Percentiles rank a stretch among this genome's conserved stretches.
Evolutionary conservation across 2,329 filamentous ascomycete species (phyloP).

Genomic region (Sphaerulina populicola): DNA sequence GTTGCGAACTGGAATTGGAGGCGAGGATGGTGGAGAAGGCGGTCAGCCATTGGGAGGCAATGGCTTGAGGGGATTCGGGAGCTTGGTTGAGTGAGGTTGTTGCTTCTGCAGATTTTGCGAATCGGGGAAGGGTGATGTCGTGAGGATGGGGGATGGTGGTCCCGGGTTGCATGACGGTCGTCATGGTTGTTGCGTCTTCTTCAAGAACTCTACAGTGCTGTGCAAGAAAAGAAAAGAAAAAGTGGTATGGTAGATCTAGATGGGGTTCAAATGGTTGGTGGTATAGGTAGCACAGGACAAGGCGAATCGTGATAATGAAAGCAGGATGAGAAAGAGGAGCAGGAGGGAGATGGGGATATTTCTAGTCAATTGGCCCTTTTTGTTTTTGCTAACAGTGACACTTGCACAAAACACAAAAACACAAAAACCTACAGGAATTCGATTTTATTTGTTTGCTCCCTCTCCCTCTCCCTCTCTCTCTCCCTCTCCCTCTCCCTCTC

Average conservation of each 20-base stretch:
- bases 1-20: constrained; percentile 15
- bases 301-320: no score
- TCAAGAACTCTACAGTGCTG: not conserved
- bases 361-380: no score
- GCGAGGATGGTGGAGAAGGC: constrained; percentile 24
- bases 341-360: no score
- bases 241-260: not conserved
- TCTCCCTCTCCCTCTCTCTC: no score
- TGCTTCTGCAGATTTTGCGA: not conserved
- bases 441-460: no score
- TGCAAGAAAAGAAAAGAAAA: not conserved
- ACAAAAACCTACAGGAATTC: no score
- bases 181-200: not conserved
- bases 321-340: no score
- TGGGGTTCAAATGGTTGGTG: not conserved
- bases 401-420: no score
- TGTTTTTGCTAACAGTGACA: no score
- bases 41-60: constrained; percentile 29
- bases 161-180: not conserved
- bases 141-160: not conserved
- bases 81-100: constrained; percentile 8
- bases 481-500: no score
- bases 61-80: constrained; percentile 14
- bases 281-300: no score
- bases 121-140: not conserved